These are phyloP conservation scores for Sporothrix brasiliensis DNA, from an alignment of 2,329 filamentous ascomycete genomes.

Conservation along the genomic window DNA sequence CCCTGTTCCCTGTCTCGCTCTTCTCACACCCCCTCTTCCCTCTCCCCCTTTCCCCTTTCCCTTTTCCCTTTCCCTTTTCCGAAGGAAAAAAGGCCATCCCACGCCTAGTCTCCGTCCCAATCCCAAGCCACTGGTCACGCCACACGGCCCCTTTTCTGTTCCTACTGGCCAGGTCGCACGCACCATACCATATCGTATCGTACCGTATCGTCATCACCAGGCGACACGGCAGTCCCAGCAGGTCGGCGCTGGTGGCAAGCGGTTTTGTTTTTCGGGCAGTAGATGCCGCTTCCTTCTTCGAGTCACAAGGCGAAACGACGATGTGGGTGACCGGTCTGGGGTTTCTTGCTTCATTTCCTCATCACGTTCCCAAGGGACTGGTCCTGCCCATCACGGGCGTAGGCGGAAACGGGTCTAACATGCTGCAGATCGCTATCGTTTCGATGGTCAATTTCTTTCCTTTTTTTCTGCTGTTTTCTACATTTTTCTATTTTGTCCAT, in stretches of 20 bases:
- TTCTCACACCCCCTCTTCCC: not conserved
- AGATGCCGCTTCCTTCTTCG: not conserved
- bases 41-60: not conserved
- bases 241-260: slow-evolving; percentile 11
- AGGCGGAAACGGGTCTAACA: not conserved
- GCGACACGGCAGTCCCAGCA: slow-evolving; percentile 19
- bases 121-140: slow-evolving; percentile 1
- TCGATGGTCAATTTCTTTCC: not conserved
- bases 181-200: slow-evolving; percentile 10
- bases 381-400: not conserved
- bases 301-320: slow-evolving; percentile 26
- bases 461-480: not conserved
- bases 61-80: not conserved
- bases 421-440: slow-evolving; percentile 1
- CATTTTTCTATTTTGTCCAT: not conserved
- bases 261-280: too few relatives aligned
- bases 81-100: slow-evolving; percentile 16
- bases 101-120: not conserved
- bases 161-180: not conserved
- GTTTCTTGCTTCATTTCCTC: not conserved
- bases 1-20: not conserved
- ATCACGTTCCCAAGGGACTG: not conserved
- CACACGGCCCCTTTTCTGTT: not conserved
- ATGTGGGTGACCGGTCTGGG: slow-evolving; percentile 31
- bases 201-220: slow-evolving; percentile 18